Evolutionary conservation across 192 early-diverging fungal species (phyloP).

Genomic region (Gigaspora rosea): DNA sequence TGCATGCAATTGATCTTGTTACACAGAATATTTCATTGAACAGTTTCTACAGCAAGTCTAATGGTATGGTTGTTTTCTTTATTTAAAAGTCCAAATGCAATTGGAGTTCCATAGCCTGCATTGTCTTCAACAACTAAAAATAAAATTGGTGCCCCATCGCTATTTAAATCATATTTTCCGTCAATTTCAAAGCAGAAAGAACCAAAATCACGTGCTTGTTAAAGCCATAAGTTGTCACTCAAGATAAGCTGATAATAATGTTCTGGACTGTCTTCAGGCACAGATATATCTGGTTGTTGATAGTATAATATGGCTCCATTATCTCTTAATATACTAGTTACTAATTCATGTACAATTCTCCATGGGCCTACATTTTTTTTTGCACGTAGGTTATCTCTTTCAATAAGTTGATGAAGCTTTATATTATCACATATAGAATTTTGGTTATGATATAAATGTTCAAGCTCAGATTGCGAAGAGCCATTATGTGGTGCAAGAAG

Average conservation of each 20-base stretch:
- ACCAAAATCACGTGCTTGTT: neutral
- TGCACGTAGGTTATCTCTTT: neutral
- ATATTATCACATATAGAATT: neutral
- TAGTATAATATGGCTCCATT: neutral
- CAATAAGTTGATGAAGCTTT: neutral
- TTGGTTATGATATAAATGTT: neutral
- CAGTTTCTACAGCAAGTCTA: neutral
- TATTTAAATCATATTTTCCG: neutral
- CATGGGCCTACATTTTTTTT: neutral
- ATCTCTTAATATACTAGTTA: neutral
- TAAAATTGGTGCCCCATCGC: neutral
- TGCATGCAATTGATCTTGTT: neutral
- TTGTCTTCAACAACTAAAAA: neutral
- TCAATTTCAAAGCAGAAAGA: neutral
- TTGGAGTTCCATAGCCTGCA: neutral
- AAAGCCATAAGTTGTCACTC: neutral
- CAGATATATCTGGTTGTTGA: neutral
- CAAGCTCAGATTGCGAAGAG: neutral
- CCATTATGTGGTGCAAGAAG: neutral
- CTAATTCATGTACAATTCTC: neutral
- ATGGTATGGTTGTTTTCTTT: neutral
- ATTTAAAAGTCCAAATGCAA: neutral
- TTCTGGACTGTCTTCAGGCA: neutral
- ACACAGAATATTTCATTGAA: neutral
- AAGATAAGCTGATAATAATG: neutral